phyloP scores from a whole-genome alignment of 202 grass and related monocot genomes.

The Elaeis oleifera region DNA sequence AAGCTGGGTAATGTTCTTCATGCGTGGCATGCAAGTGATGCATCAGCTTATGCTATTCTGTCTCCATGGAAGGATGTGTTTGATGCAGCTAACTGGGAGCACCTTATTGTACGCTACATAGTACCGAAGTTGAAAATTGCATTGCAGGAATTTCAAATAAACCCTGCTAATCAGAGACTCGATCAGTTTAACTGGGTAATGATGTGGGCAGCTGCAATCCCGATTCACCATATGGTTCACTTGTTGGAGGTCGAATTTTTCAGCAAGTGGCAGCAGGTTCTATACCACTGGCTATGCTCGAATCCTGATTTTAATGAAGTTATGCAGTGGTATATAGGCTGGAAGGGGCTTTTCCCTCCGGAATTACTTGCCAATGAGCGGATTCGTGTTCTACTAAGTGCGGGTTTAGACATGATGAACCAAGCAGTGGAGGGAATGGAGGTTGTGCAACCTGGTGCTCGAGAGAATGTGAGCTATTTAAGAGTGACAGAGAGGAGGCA shows the following conservation, averaged over 20 bases:
- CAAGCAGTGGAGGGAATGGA: constrained; percentile 73
- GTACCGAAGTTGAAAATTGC: constrained; percentile 67
- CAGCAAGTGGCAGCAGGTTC: constrained; percentile 81
- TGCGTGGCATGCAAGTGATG: constrained; percentile 68
- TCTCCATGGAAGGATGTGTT: constrained; percentile 96
- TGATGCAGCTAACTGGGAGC: constrained; percentile 73
- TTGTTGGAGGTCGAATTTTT: constrained; percentile 89
- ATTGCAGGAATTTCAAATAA: constrained; percentile 71
- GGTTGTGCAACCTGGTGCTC: constrained; percentile 55
- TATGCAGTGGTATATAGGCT: constrained; percentile 81
- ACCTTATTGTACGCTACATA: constrained; percentile 70
- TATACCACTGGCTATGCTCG: constrained; percentile 76
- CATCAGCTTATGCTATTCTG: constrained; percentile 61
- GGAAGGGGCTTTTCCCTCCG: constrained; percentile 73
- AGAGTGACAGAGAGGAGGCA: constrained; percentile 66
- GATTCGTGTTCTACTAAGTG: constrained; percentile 56
- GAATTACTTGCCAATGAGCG: constrained; percentile 85
- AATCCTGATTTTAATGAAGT: constrained; percentile 90
- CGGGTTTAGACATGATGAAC: constrained; percentile 93
- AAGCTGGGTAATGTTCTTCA: constrained; percentile 80
- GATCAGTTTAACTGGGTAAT: constrained; percentile 95
- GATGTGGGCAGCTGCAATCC: constrained; percentile 74
- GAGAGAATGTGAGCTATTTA: constrained; percentile 63
- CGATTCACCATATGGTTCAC: constrained; percentile 77
- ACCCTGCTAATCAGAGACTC: constrained; percentile 72